Base-by-base conservation (phyloP, 306 rosid species). In the Carpinus fangiana region DNA sequence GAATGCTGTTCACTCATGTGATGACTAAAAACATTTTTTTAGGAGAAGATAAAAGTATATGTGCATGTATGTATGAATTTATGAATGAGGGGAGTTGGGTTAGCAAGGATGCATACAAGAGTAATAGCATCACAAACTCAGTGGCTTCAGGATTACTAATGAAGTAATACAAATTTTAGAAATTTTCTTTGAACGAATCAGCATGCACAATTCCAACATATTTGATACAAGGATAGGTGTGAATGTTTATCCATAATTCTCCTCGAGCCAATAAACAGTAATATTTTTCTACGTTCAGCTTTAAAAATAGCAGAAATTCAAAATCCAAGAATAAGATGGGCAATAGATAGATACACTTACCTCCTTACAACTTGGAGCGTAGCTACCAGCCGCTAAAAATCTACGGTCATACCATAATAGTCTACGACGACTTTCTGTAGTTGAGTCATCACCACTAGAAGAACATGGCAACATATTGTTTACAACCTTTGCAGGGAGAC, bases 381-480 rank as follows among this genome's bases (percentile, higher is more conserved):
- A 6, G 76, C 75, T 50, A 50, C 70, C 89, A 12, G 73, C 84
- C 20, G 97, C 88, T 77, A 94, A 86, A 81, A 72, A 68, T 84
- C 98, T 81, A n/a, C 78, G 90, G 64, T 91, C 91, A 79, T 73
- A 81, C 76, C 85, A 87, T 64, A 93, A 82, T 79, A 96, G 96
- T 73, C 86, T 88, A 76, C 98, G 78, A 67, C 38, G 81, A 76
- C 83, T 82, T n/a, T 82, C 87, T 7, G 51, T 43, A 16, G 76
- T 46, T 16, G 87, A 72, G 3, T 55, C 65, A 1, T 64, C 52
- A 65, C 76, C 68, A 7, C 52, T 28, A 60, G 20, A 28, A 2
- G 83, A 20, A 83, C 99, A 96, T 53, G 99, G 99, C 83, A 96
- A 80, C 91, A 96, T 65, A 65, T 79, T 87, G 82, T 96, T 78